A percentile compares a stretch with the other conserved stretches of the same genome.
Evolutionary conservation across 176 grass and related monocot species (phyloP).

Genomic region (Otatea glauca): DNA sequence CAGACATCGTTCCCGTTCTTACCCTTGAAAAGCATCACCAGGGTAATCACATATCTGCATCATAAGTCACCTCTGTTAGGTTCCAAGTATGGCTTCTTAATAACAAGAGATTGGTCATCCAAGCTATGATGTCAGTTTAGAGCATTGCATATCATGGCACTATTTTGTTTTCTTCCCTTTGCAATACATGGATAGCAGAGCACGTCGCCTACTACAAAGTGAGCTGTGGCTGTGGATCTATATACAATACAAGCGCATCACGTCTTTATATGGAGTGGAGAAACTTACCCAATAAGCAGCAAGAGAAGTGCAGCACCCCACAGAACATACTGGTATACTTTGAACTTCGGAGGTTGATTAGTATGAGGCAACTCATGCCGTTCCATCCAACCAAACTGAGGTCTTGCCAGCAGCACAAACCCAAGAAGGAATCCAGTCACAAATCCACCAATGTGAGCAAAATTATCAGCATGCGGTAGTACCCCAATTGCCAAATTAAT

Average conservation of each 20-base stretch:
- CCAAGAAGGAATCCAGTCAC: constrained; percentile 79
- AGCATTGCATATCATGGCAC: not conserved
- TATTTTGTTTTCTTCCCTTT: not conserved
- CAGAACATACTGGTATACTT: constrained; percentile 72
- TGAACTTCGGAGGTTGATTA: constrained; percentile 81
- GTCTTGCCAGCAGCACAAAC: constrained; percentile 76
- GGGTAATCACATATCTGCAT: constrained; percentile 60
- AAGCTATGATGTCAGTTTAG: constrained; percentile 4
- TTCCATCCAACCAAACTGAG: constrained; percentile 91
- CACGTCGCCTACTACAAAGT: not conserved
- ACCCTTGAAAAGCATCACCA: constrained; percentile 89
- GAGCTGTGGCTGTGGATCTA: not conserved
- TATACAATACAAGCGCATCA: not conserved
- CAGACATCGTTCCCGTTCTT: constrained; percentile 91
- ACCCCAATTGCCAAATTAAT: constrained; percentile 87
- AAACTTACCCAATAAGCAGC: constrained; percentile 70
- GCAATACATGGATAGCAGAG: not conserved
- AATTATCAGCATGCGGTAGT: constrained; percentile 85
- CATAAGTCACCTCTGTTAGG: constrained; percentile 12
- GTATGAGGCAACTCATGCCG: constrained; percentile 66
- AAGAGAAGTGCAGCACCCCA: constrained; percentile 68
- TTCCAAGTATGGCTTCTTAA: not conserved
- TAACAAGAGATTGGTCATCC: not conserved
- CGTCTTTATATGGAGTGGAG: not conserved
- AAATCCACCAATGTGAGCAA: constrained; percentile 82